Evolutionary conservation across 345 rosid genomes (phyloP).

Genomic region (Salix viminalis): DNA sequence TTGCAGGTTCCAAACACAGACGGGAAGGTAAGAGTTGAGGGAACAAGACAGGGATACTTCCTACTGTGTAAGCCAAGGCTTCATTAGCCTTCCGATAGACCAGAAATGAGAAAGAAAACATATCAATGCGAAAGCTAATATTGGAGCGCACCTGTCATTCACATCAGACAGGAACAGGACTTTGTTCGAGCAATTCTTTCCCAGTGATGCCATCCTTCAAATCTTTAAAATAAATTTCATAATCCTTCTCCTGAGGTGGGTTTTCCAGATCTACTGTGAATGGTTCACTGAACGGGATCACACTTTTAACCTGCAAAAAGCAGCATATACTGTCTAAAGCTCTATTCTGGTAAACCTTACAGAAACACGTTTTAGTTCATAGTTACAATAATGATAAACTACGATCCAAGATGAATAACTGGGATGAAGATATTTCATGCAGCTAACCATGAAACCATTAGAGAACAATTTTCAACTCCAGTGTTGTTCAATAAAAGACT

Average conservation of each 20-base stretch:
- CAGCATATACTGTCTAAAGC: not conserved
- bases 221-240: slow-evolving; percentile 55
- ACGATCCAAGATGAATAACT: not conserved
- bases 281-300: slow-evolving; percentile 79
- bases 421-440: not conserved
- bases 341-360: not conserved
- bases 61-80: too few species aligned
- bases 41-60: too few species aligned
- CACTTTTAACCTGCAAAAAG: slow-evolving; percentile 72
- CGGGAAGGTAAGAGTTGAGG: too few species aligned
- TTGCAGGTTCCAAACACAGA: too few species aligned
- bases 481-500: too few species aligned
- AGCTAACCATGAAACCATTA: not conserved
- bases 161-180: slow-evolving; percentile 51
- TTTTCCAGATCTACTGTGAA: slow-evolving; percentile 84
- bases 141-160: not conserved
- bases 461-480: not conserved
- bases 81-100: too few species aligned
- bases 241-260: slow-evolving; percentile 87
- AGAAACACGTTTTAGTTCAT: not conserved
- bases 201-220: slow-evolving; percentile 79
- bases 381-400: not conserved
- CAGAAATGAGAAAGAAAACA: too few species aligned
- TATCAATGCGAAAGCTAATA: not conserved
- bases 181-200: slow-evolving; percentile 63